A percentile compares a stretch with the other conserved stretches of the same genome.
These are phyloP conservation scores for Colletotrichum chrysophilum DNA, from an alignment of 2,329 filamentous ascomycete species.

Conservation along the genomic window DNA sequence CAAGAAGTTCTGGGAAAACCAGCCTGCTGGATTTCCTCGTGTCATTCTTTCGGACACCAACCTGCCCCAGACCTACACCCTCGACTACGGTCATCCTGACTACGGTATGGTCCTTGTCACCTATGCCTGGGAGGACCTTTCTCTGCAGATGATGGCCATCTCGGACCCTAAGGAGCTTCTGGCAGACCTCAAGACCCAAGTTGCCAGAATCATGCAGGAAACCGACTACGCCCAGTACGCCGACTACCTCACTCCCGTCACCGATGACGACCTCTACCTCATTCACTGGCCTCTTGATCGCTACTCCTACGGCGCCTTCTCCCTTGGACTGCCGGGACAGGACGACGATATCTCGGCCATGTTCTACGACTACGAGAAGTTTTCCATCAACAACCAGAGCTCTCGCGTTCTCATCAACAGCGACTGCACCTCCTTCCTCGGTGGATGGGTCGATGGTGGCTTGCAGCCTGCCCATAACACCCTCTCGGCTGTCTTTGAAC, in stretches of 20 bases:
- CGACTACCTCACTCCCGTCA: not conserved
- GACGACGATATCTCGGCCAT: not conserved
- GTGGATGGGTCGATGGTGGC: not conserved
- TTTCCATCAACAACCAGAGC: not conserved
- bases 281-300: slow-evolving; percentile 1
- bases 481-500: not conserved
- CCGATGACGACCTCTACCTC: not conserved
- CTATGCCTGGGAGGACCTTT: not conserved
- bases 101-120: not conserved
- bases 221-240: not conserved
- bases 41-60: not conserved
- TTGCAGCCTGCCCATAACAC: not conserved
- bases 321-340: not conserved
- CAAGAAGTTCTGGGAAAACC: not conserved
- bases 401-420: not conserved
- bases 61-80: not conserved
- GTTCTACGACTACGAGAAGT: not conserved
- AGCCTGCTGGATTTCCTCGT: not conserved
- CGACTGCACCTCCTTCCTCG: not conserved
- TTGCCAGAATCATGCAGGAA: not conserved
- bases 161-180: not conserved
- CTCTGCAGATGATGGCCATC: not conserved
- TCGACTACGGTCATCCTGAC: not conserved
- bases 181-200: not conserved
- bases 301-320: not conserved